Base-by-base conservation (phyloP, 768 basidiomycete genomes). In the Boletus reticuloceps region DNA sequence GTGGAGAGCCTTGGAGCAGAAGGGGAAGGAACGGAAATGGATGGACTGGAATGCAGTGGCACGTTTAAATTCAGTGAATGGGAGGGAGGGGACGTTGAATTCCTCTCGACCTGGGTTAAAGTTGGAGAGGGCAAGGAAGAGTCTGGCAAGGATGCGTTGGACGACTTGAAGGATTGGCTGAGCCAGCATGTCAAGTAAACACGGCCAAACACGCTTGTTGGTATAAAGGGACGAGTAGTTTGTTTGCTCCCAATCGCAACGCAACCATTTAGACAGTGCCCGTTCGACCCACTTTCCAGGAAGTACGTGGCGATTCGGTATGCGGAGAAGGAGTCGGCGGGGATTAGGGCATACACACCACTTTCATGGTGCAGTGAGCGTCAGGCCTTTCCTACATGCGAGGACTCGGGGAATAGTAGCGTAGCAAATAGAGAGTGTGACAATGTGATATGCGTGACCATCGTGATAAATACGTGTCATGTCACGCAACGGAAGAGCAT, bases 71-170 rank as follows among this genome's bases (percentile, higher is more conserved):
- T 93, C 63, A 78, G 77, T 4, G 83, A 86, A 41, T 94, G 91
- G 91, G 91, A 92, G 61, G 91, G 89, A 3, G 91, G 91, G 9
- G 85, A 90, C n/a, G 74, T 91, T 19, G 66, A 75, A 2, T 88
- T 91, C 61, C 56, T 86, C 34, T 86, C 82, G 27, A 85, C 83
- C 0, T 87, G 79, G 54, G 76, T 80, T 9, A 64, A 49, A 11
- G 66, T 75, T 13, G 74, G 72, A 44, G 67, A 64, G 39, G 36
- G 48, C 42, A 65, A 67, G 37, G 67, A 66, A 11, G 74, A 74
- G 12, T 59, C 45, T 5, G 63, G 46, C 8, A 64, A 55, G 5
- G 75, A 74, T 42, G 81, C 79, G 0, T 60, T 86, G 32, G 63
- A 64, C 12, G 58, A 75, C 0, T 62, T 89, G 19, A 69, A 66